Percentiles rank a stretch among this genome's conserved stretches.
Evolutionary conservation across 495 filamentous ascomycete genomes (phyloP).

Genomic region (Xylaria scruposa): DNA sequence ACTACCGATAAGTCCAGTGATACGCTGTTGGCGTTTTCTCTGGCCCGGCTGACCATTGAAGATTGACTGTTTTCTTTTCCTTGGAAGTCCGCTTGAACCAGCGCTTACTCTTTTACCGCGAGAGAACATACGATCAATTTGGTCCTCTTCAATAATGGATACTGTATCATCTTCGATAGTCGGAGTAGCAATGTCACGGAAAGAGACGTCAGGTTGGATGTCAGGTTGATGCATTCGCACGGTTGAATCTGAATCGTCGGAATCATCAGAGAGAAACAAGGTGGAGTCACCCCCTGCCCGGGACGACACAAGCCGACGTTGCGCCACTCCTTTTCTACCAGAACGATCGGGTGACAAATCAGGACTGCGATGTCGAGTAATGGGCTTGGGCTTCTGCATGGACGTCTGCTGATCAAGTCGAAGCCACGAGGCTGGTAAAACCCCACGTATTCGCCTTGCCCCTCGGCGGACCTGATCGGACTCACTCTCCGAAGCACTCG

Average conservation of each 20-base stretch:
- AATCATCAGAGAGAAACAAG: slow-evolving; percentile 54
- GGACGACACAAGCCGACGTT: slow-evolving; percentile 40
- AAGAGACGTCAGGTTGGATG: neutral
- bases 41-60: slow-evolving; percentile 38
- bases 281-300: slow-evolving; percentile 32
- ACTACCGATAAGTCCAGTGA: slow-evolving; percentile 49
- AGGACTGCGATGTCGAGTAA: slow-evolving; percentile 47
- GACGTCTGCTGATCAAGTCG: slow-evolving; percentile 66
- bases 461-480: slow-evolving; percentile 49
- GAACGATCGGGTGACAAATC: slow-evolving; percentile 40
- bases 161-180: slow-evolving; percentile 45
- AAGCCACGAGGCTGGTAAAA: slow-evolving; percentile 90
- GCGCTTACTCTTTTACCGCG: slow-evolving; percentile 43
- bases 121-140: slow-evolving; percentile 61
- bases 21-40: slow-evolving; percentile 50
- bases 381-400: slow-evolving; percentile 32
- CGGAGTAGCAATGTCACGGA: slow-evolving; percentile 27
- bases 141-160: slow-evolving; percentile 59
- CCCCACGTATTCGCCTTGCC: slow-evolving; percentile 69
- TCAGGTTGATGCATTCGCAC: slow-evolving; percentile 30
- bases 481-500: slow-evolving; percentile 48
- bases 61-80: slow-evolving; percentile 40
- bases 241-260: slow-evolving; percentile 34
- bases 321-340: slow-evolving; percentile 63
- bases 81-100: slow-evolving; percentile 28